Percentiles rank a stretch among this genome's conserved stretches.
phyloP scores from a whole-genome alignment of 1,284 basidiomycete species.

The Cutaneotrichosporon sp. region DNA sequence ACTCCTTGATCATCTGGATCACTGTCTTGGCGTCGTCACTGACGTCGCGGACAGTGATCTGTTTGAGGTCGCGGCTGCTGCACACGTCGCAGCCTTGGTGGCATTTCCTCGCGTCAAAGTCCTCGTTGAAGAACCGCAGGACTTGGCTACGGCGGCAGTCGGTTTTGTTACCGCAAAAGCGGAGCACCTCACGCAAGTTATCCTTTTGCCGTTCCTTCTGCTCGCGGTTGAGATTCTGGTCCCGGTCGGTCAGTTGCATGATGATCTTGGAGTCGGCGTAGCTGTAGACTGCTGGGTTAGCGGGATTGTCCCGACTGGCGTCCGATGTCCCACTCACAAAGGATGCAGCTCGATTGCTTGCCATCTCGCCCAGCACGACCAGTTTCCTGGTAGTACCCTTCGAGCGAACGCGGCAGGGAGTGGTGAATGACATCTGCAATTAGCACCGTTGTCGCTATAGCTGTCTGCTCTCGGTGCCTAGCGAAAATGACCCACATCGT shows the following conservation, averaged over 20 bases:
- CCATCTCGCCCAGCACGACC: constrained; percentile 79
- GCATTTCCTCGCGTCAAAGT: constrained; percentile 43
- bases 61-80: constrained; percentile 28
- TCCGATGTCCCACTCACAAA: constrained; percentile 49
- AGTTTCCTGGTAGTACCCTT: constrained; percentile 78
- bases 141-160: constrained; percentile 84
- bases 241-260: constrained; percentile 56
- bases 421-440: constrained; percentile 69
- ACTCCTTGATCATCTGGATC: constrained; percentile 35
- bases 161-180: constrained; percentile 73
- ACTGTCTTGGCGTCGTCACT: constrained; percentile 32
- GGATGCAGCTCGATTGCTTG: constrained; percentile 58
- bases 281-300: constrained; percentile 53
- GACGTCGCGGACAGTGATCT: constrained; percentile 38
- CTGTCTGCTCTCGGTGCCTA: too few species aligned
- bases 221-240: constrained; percentile 50
- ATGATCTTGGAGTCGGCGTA: constrained; percentile 54
- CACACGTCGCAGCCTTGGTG: constrained; percentile 48
- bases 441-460: too few species aligned
- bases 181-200: constrained; percentile 58
- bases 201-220: constrained; percentile 60
- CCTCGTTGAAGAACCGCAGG: constrained; percentile 54
- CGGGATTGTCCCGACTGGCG: constrained; percentile 31
- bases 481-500: constrained; percentile 52
- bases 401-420: constrained; percentile 63